Percentiles rank a stretch among this genome's conserved stretches.
These are phyloP conservation scores for Trichothecium sympodiale DNA, from an alignment of 2,329 filamentous ascomycete genomes.

Conservation along the genomic window DNA sequence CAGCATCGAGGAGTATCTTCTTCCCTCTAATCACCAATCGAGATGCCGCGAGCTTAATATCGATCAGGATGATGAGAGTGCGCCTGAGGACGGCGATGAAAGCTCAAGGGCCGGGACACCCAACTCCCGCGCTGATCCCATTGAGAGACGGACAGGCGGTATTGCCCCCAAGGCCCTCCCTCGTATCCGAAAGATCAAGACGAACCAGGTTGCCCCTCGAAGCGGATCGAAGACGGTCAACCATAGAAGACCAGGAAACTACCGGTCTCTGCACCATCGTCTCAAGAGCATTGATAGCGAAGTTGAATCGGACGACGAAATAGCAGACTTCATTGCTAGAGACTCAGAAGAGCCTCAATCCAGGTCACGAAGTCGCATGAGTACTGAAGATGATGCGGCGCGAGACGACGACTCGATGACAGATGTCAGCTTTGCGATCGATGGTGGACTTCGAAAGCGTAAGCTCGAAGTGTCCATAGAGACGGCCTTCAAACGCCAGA, in stretches of 20 bases:
- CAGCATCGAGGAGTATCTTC: constrained; percentile 67
- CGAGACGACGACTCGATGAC: constrained; percentile 55
- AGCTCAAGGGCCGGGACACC: constrained; percentile 55
- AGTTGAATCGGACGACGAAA: constrained; percentile 82
- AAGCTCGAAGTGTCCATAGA: constrained; percentile 60
- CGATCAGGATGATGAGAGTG: constrained; percentile 42
- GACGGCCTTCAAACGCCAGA: constrained; percentile 65
- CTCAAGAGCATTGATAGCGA: constrained; percentile 50
- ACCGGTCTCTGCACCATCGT: constrained; percentile 71
- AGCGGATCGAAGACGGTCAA: constrained; percentile 58
- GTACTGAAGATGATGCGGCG: constrained; percentile 44
- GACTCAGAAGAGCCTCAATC: constrained; percentile 84
- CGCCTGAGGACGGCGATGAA: constrained; percentile 49
- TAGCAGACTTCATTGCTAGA: constrained; percentile 43
- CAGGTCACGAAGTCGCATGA: constrained; percentile 65
- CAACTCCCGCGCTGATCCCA: constrained; percentile 48
- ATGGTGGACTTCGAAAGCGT: constrained; percentile 51
- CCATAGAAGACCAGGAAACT: constrained; percentile 50
- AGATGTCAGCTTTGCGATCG: constrained; percentile 59
- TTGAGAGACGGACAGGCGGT: constrained; percentile 45
- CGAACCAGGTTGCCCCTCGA: constrained; percentile 38
- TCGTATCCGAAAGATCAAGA: constrained; percentile 62
- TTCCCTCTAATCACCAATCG: constrained; percentile 68
- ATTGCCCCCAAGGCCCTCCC: constrained; percentile 59
- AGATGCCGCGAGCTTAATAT: constrained; percentile 74